Percentiles rank a stretch among this genome's conserved stretches.
Conservation (phyloP, 192 early-diverging fungal species). For the Chytriomyces hyalinus region DNA sequence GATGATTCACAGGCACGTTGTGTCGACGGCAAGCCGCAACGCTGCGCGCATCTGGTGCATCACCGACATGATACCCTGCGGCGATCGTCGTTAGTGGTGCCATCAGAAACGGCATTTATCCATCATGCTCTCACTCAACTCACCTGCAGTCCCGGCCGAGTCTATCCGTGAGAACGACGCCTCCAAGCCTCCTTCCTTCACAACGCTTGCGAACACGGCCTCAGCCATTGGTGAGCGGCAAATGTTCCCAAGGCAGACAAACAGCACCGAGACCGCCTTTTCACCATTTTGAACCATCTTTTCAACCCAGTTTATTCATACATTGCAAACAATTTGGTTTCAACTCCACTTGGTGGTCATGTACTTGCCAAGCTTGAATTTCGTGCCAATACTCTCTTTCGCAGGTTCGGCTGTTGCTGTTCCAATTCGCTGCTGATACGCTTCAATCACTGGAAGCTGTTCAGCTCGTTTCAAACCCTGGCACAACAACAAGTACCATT, state of each 20-base stretch:
- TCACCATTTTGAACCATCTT: too few species aligned
- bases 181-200: slow-evolving; percentile 64
- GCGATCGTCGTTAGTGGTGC: too few species aligned
- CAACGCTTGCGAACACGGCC: slow-evolving; percentile 82
- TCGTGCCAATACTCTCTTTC: background rate
- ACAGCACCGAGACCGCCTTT: slow-evolving; percentile 36
- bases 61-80: slow-evolving; percentile 73
- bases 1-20: slow-evolving; percentile 76
- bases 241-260: slow-evolving; percentile 77
- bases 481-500: background rate
- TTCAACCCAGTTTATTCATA: too few species aligned
- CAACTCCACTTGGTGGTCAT: background rate
- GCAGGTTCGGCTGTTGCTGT: slow-evolving; percentile 9
- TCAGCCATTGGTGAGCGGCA: slow-evolving; percentile 92
- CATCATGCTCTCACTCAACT: too few species aligned
- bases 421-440: slow-evolving; percentile 39
- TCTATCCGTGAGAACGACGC: slow-evolving; percentile 78
- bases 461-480: slow-evolving; percentile 52
- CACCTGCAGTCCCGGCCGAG: slow-evolving; percentile 78
- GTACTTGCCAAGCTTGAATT: background rate
- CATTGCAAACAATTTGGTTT: background rate
- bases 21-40: slow-evolving; percentile 69
- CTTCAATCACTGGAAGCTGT: slow-evolving; percentile 45
- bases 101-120: too few species aligned
- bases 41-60: slow-evolving; percentile 74